Conservation (phyloP, 306 rosid species). For the Aeschynomene evenia region DNA sequence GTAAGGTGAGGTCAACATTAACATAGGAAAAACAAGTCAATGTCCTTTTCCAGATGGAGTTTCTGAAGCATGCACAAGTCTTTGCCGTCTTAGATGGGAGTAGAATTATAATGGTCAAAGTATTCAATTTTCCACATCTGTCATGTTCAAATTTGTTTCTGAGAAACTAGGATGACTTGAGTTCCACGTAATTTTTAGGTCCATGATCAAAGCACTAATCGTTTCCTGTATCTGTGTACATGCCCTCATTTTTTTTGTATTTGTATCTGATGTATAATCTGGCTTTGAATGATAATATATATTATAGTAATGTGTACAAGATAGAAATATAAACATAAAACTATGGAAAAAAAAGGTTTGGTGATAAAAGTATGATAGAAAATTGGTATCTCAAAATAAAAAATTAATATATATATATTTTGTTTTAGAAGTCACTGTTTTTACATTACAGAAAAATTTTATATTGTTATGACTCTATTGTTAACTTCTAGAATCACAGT, state of each 20-base stretch:
- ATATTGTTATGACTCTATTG: no score
- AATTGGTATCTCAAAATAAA: no score
- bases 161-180: not conserved
- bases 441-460: no score
- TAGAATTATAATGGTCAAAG: slow-evolving; percentile 32
- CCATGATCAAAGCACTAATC: not conserved
- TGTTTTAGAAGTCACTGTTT: no score
- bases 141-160: not conserved
- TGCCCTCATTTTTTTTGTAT: no score
- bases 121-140: slow-evolving; percentile 36
- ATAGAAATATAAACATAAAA: no score
- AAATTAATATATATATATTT: no score
- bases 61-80: slow-evolving; percentile 35
- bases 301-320: no score
- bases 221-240: no score
- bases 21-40: slow-evolving; percentile 29
- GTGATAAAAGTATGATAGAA: no score
- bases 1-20: not conserved
- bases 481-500: slow-evolving; percentile 5
- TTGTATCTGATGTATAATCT: not conserved
- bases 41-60: slow-evolving; percentile 22
- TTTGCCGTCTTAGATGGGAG: slow-evolving; percentile 57
- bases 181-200: not conserved
- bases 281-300: not conserved
- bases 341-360: no score